Evolutionary conservation across 1,284 basidiomycete genomes (phyloP), one percentile per base, ranked within the genome.

Genomic region (Boletus semigastroideus): DNA sequence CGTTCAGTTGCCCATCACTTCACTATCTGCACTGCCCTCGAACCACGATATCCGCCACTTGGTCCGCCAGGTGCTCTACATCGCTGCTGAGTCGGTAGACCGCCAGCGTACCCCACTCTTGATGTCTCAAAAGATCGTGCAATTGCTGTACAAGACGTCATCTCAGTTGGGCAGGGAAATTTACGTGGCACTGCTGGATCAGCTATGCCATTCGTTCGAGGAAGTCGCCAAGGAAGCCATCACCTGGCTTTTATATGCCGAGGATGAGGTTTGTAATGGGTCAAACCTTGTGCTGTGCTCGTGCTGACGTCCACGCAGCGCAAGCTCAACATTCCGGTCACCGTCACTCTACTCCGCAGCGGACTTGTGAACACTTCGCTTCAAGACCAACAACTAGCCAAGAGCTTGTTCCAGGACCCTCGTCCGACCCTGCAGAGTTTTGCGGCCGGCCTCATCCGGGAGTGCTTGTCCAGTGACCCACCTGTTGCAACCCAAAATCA

Each of bases 201-300:
- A 92, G 56, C 78, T 99, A 20, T 99, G 97, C 72, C 85, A 87
- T 57, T 76, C 87, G 27, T 96, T 93, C 57, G 85, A 91, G 61
- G 94, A 97, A 63, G 95, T 98, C 41, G 92, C 91, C 19, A 94
- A 94, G 72, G 97, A 99, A 73, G 97, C 96, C 10, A 91, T 95
- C 52, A 93, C 90, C 13, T 99, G 97, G 97, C 77, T 99, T 47
- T 76, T 98, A 45, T 98, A 95, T 67, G 92, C 96, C 14, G 95
- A 99, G 68, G 97, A 99, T 70, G 92, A 96, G 74, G 92, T 92
- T 56, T 55, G 82, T 74, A 2, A 16, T 46, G 44, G 8, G 25
- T 45, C 30, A 1, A 25, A 25, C 9, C 38, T 36, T 45, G 5
- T 50, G 43, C 50, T 25, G 42, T 55, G 44, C 57, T 49, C 25